Base-by-base conservation (phyloP, 202 grass and related monocot genomes). In the Digitaria exilis region DNA sequence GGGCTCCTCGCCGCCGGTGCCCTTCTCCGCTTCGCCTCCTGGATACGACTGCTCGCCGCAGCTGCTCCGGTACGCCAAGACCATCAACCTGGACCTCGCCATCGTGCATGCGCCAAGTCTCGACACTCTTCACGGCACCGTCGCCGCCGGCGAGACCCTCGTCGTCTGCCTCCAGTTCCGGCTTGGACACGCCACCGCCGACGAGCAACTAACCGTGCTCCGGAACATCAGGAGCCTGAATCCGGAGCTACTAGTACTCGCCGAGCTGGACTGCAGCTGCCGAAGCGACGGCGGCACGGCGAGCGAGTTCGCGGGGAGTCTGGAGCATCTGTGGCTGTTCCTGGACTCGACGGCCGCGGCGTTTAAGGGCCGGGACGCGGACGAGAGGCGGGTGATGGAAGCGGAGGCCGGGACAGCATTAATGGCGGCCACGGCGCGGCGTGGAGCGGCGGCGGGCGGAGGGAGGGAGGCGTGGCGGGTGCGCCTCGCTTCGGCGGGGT, bases 81-180 rank as follows among this genome's bases (percentile, higher is more conserved):
- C 87, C 51, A 95, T 98, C 65, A 56, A 84, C 54, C 85, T 98
- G 7, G 90, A 93, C 58, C 93, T 98, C 22, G 15, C 56, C 19
- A 95, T 98, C 73, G 43, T 42, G 62, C 87, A 67, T 3, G 76
- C 78, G 0, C 49, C 57, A 1, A 56, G 43, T 18, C 32, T 93
- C 37, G 83, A 80, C n/a, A 6, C 48, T 17, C 31, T 81, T 5
- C 81, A 78, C 43, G 79, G 85, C 43, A 49, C 52, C 3, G 35
- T 67, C 59, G 28, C 51, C 12, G 49, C 62, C 5, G 87, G 87
- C 3, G 89, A 98, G 87, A 88, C 48, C 52, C 82, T 93, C 81
- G 60, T 95, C 32, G 68, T 96, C 18, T 93, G 87, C 85, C 80
- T 85, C 73, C 96, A 98, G 81, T 98, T 98, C 89, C 80, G 96